Evolutionary conservation across 2,329 filamentous ascomycete genomes (phyloP), one percentile per base, ranked within the genome.

Genomic region (Purpureocillium lavendulum): DNA sequence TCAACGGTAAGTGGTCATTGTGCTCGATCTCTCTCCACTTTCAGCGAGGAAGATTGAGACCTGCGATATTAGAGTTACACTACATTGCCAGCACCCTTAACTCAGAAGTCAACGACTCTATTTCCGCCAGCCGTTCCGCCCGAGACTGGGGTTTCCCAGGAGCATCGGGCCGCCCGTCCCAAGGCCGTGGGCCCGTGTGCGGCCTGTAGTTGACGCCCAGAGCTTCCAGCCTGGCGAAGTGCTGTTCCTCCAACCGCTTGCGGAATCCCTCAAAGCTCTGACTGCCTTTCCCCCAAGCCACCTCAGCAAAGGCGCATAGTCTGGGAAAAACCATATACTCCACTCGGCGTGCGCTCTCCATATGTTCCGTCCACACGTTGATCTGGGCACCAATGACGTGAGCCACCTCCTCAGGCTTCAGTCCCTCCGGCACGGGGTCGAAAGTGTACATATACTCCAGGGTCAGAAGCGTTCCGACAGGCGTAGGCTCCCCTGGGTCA

Each of bases 301-400:
- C 42, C 37, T 46, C 45, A 3, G 45, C 38, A 26, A 46, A 46
- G 4, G 45, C 45, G 18, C 45, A 45, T 11, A 39, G 36, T 16
- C 42, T 35, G 13, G 42, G 42, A 14, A 16, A 47, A 4, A 39
- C 37, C 43, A 47, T 47, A 26, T 47, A 47, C 14, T 47, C 39
- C 9, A 47, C 45, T 13, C 45, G 32, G 9, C 43, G 40, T 2
- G 43, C 43, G 30, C 29, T 47, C 33, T 47, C 45, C 43, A 47
- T 47, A n/a, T 47, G 43, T 21, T 47, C 45, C n/a, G 41, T 43
- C 45, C 45, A 47, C 13, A 47, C 32, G 29, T 47, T 47, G 8
- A 44, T 41, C 39, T 47, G 45, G 7, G 39, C 45, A 26, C 45
- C 45, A 24, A 48, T 33, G 28, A 48, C 26, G n/a, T 38, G 40